Evolutionary conservation across 108 stramenopile genomes (phyloP), one percentile per base, ranked within the genome.

Genomic region (Stephanodiscus minutulus): DNA sequence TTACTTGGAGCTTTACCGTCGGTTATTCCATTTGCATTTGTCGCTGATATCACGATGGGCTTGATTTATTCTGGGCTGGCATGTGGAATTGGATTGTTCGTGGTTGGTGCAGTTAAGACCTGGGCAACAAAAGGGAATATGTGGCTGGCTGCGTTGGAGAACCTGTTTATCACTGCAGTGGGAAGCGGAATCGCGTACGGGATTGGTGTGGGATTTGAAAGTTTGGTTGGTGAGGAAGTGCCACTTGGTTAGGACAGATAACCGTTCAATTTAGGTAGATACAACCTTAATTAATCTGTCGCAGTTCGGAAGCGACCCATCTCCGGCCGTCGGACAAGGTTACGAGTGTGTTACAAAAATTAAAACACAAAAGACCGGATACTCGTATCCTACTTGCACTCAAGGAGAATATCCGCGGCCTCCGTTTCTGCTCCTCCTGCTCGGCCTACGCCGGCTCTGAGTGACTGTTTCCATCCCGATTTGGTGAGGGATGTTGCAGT

Each of bases 61-160:
- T 60, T 92, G 33, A 68, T 88, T 20, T 62, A 56, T 25, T 67
- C 91, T 41, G 84, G 82, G 6, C 54, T 77, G 11, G 79, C 75
- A 18, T 82, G 84, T 41, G 62, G 60, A 7, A 28, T 72, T 20
- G 70, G 76, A 27, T 73, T 92, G 22, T 55, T 86, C 10, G 49
- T 87, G 54, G 91, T 92, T 0, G 91, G 91, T 17, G 82, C 68
- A 33, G 52, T 92, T 46, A 92, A 92, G 60, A 85, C 86, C 33
- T 89, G 86, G 88, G 91, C 91, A 0, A 89, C 88, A 3, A 50
- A 87, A 65, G 87, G 87, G 0, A 86, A 86, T 54, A 61, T 76
- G 36, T 59, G 73, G 15, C n/a, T 71, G 7, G 83, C 88, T 12
- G 87, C 88, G 0, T 31, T 89, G 50, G 90, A 91, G 72, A 91